phyloP scores from a whole-genome alignment of 306 rosid genomes.

The Erythrophleum fordii region DNA sequence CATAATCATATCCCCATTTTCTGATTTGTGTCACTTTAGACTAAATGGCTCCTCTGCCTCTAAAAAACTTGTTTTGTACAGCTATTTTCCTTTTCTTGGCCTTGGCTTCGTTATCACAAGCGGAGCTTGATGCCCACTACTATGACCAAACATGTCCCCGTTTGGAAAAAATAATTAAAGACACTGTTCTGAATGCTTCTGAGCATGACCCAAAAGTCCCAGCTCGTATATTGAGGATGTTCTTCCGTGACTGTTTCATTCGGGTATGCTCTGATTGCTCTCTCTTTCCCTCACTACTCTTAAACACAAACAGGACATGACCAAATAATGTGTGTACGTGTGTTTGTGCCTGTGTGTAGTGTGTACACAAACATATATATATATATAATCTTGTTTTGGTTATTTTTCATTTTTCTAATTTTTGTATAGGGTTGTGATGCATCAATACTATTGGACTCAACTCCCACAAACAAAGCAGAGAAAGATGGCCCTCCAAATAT shows the following conservation, averaged over 20 bases:
- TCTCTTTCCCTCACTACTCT: background rate
- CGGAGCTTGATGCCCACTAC: slow-evolving; percentile 47
- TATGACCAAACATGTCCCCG: slow-evolving; percentile 65
- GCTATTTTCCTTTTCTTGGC: background rate
- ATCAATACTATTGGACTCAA: slow-evolving; percentile 69
- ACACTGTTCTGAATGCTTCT: slow-evolving; percentile 63
- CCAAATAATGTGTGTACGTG: too few species aligned
- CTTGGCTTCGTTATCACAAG: slow-evolving; percentile 2
- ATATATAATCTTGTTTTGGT: background rate
- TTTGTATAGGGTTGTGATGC: slow-evolving; percentile 71
- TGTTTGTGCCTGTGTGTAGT: too few species aligned
- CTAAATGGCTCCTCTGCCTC: background rate
- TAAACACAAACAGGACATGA: too few species aligned
- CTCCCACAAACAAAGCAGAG: slow-evolving; percentile 60
- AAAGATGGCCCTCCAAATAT: slow-evolving; percentile 74
- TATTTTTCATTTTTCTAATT: too few species aligned
- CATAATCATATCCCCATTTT: slow-evolving; percentile 4
- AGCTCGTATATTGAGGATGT: slow-evolving; percentile 72
- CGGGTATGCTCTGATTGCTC: slow-evolving; percentile 51
- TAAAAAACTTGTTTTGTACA: background rate
- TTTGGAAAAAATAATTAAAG: slow-evolving; percentile 62
- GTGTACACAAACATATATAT: background rate
- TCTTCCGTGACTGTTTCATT: slow-evolving; percentile 83
- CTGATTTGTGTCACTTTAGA: background rate
- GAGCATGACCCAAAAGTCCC: slow-evolving; percentile 66